Conservation (phyloP, 1,284 basidiomycete species). For the Ceratobasidium sp. region DNA sequence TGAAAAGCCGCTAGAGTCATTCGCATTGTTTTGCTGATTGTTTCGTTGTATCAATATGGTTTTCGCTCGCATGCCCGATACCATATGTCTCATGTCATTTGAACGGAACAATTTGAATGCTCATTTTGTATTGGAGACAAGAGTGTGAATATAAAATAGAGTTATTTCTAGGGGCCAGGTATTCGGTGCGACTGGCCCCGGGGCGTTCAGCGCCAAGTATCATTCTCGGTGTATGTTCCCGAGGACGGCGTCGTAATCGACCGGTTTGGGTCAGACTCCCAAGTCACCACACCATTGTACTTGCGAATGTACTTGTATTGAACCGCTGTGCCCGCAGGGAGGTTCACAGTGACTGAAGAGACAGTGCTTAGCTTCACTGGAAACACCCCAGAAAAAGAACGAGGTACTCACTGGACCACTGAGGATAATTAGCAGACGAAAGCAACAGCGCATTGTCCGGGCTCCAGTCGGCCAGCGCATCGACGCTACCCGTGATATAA, state of each 20-base stretch:
- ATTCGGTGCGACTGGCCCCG: not conserved
- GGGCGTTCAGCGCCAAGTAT: constrained; percentile 46
- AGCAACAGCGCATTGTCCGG: constrained; percentile 67
- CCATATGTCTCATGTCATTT: not conserved
- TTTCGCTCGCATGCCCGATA: not conserved
- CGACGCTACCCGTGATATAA: constrained; percentile 72
- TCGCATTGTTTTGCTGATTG: not conserved
- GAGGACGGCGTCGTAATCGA: constrained; percentile 55
- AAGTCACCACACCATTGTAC: constrained; percentile 65
- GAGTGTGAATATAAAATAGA: not conserved
- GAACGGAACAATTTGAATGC: not conserved
- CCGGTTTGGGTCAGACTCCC: constrained; percentile 72
- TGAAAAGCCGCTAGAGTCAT: constrained; percentile 1
- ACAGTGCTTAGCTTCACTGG: not conserved
- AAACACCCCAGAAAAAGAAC: not conserved
- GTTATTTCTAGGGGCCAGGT: not conserved
- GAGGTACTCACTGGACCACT: constrained; percentile 15
- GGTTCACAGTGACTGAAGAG: constrained; percentile 60
- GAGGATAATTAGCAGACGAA: constrained; percentile 35
- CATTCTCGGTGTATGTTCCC: constrained; percentile 44
- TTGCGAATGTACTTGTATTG: constrained; percentile 80
- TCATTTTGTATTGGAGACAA: not conserved
- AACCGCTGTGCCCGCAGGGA: constrained; percentile 64
- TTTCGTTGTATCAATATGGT: constrained; percentile 13
- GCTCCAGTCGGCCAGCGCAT: constrained; percentile 70